phyloP scores from a whole-genome alignment of 2,329 filamentous ascomycete species.

The Sarocladiaceae sp. region DNA sequence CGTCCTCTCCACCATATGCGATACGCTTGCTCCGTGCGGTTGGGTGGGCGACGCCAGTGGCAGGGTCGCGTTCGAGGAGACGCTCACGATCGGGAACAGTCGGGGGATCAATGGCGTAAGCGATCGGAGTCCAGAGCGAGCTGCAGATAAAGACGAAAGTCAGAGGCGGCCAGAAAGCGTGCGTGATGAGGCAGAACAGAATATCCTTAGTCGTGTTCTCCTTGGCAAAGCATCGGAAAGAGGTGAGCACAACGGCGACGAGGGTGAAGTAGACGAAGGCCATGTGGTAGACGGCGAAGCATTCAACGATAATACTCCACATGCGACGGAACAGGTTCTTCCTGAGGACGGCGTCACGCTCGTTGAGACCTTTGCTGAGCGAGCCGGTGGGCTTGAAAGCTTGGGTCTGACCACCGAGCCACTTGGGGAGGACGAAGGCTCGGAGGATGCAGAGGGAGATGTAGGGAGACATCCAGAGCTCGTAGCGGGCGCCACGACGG shows the following conservation, averaged over 20 bases:
- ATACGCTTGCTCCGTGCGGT: constrained; percentile 48
- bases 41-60: constrained; percentile 50
- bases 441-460: constrained; percentile 54
- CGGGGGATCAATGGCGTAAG: constrained; percentile 58
- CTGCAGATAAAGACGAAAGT: constrained; percentile 52
- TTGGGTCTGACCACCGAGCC: constrained; percentile 55
- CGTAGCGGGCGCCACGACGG: constrained; percentile 50
- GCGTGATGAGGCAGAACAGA: constrained; percentile 51
- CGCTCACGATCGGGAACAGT: constrained; percentile 53
- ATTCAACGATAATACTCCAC: constrained; percentile 50
- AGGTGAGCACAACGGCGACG: constrained; percentile 43
- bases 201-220: constrained; percentile 32
- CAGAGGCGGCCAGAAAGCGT: constrained; percentile 59
- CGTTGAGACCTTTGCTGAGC: constrained; percentile 50
- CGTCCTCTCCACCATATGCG: constrained; percentile 47
- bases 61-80: constrained; percentile 49
- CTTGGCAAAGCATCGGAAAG: constrained; percentile 44
- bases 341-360: constrained; percentile 48
- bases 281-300: constrained; percentile 51
- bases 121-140: constrained; percentile 54
- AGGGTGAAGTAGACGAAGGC: constrained; percentile 50
- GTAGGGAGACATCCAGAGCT: constrained; percentile 62
- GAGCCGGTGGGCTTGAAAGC: constrained; percentile 60
- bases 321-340: constrained; percentile 51
- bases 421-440: constrained; percentile 52